These are phyloP conservation scores for Moringa oleifera DNA, from an alignment of 345 rosid species.

Conservation along the genomic window DNA sequence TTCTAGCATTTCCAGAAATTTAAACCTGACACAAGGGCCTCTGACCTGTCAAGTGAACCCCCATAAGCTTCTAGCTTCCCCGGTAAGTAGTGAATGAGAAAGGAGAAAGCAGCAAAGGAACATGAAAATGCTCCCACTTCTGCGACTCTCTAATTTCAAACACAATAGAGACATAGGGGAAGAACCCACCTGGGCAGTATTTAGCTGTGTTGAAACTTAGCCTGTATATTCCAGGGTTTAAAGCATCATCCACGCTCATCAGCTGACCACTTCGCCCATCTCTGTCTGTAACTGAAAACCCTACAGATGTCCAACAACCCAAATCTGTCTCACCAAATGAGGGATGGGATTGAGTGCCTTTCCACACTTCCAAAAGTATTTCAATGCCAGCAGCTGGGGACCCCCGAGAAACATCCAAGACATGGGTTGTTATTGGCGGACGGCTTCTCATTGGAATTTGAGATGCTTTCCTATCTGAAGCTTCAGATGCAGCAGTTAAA, in stretches of 20 bases:
- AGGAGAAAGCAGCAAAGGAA: constrained; percentile 81
- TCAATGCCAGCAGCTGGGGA: constrained; percentile 78
- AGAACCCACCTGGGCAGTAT: constrained; percentile 70
- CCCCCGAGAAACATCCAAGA: constrained; percentile 81
- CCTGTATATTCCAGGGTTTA: constrained; percentile 73
- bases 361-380: constrained; percentile 70
- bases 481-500: constrained; percentile 41
- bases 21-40: neutral
- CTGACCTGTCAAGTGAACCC: neutral
- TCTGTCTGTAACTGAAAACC: constrained; percentile 63
- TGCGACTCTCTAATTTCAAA: constrained; percentile 71
- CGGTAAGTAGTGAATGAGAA: constrained; percentile 84
- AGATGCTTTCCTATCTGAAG: constrained; percentile 28
- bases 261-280: constrained; percentile 85
- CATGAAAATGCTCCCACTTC: constrained; percentile 79
- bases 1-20: neutral
- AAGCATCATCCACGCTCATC: constrained; percentile 56
- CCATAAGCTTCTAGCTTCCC: constrained; percentile 52
- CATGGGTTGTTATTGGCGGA: constrained; percentile 91
- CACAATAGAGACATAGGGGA: constrained; percentile 71
- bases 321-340: constrained; percentile 29
- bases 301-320: constrained; percentile 50
- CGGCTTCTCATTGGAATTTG: constrained; percentile 48
- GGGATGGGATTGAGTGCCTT: constrained; percentile 35
- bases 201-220: constrained; percentile 80